Base-by-base conservation (phyloP, 2,329 filamentous ascomycete genomes). In the Calonectria hawksworthii region DNA sequence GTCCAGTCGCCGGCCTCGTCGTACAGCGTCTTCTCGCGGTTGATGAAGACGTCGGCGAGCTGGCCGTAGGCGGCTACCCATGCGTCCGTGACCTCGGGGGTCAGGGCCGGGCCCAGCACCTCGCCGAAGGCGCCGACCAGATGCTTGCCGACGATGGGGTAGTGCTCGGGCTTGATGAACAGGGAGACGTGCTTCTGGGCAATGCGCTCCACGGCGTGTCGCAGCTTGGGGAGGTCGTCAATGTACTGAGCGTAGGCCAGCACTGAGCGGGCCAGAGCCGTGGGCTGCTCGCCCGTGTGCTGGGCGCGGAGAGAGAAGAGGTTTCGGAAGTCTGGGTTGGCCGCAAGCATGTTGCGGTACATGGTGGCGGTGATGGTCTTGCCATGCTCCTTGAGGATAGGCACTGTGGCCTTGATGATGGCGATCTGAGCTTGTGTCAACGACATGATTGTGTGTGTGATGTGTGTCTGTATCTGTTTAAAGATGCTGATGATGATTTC, bases 381-480 rank as follows among this genome's bases (percentile, higher is more conserved):
- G 84, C 94, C 94, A 83, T 96, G 91, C 75, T 92, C 87, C 76
- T 92, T 89, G 10, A 96, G 89, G 23, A 95, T 89, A 2, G 94
- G 94, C 50, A 92, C 94, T 2, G 94, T 96, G 47, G 94, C 89
- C 85, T 95, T 96, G 87, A 97, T 93, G 78, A 94, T 92, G 75
- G 89, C 86, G 76, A 93, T 89, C 86, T 96, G 94, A 47, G 89
- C 86, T 32, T 89, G 85, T 14, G 93, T 92, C 73, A 95, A 86
- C 72, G 90, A 82, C 87, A 88, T 88, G 65, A 3, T 76, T 61
- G 30, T 30, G n/a, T 28, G 23, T 41, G 21, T 63, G 44, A 23
- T 47, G 26, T 38, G 16, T 63, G 23, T 61, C 34, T 21, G 28
- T 3, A 56, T 28, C 32, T 63, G n/a, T 41, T 13, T 59, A 41